Evolutionary conservation across 768 basidiomycete genomes (phyloP), one percentile per base, ranked within the genome.

Genomic region (Termitomyces sp.): DNA sequence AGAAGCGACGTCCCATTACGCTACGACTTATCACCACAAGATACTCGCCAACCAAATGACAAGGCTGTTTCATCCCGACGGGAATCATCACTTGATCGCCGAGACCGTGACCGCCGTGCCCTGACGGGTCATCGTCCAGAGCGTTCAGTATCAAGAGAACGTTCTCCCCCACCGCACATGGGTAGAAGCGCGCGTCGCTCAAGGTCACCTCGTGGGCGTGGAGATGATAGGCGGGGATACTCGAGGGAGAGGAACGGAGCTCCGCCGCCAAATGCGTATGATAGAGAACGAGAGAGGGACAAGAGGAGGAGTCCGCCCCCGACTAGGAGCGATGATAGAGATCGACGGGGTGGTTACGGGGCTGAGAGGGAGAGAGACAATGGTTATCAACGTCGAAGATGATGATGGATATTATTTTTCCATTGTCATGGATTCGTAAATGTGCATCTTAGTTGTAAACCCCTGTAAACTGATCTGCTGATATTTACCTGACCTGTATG

Each of bases 131-230:
- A 35, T 14, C 55, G 53, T 38, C 6, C 50, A 24, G 55, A 41
- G 9, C 45, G 55, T 44, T 45, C 58, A 22, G 28, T 38, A 28
- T 62, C 60, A 11, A 43, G 60, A 38, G 67, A 64, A 38, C 54
- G 64, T n/a, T 64, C 64, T 48, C 65, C 62, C 14, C 64, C 67
- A 30, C 66, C 65, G 7, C 66, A 64, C 58, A 45, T 62, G 57
- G 58, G 55, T 15, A 60, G 60, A 50, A 55, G 51, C 17, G 50
- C 34, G 45, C 58, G 54, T 38, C 55, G 64, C 28, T 66, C 66
- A 17, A 60, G 64, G 49, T 65, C 69, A 10, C 66, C 65, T 7
- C 32, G 53, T 9, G 51, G 47, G 17, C 48, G 50, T n/a, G 48
- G 51, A 53, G 59, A 56, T 10, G 51, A 54, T 28, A 56, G 55